phyloP scores from a whole-genome alignment of 2,329 filamentous ascomycete genomes.

The Neospermospora avenae region DNA sequence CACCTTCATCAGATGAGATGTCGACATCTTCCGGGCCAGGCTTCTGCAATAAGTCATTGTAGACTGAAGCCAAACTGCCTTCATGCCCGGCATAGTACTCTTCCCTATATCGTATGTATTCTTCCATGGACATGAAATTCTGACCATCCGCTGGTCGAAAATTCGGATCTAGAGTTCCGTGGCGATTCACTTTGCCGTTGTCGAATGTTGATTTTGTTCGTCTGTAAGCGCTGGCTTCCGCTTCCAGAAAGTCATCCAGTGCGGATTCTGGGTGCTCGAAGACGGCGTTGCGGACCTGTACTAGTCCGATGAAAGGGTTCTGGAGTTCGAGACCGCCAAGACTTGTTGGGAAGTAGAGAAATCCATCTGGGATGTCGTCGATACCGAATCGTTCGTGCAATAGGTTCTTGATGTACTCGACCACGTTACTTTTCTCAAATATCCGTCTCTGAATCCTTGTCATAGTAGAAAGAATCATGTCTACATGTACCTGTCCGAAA shows the following conservation, averaged over 20 bases:
- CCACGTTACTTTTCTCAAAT: constrained; percentile 44
- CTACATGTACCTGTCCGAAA: constrained; percentile 52
- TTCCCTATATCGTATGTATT: constrained; percentile 38
- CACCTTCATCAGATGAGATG: constrained; percentile 7
- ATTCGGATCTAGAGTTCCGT: constrained; percentile 14
- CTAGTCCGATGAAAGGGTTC: constrained; percentile 38
- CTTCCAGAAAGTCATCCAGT: constrained; percentile 31
- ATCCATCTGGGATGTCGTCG: constrained; percentile 37
- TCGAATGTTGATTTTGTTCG: constrained; percentile 36
- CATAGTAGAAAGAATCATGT: constrained; percentile 51
- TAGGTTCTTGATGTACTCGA: constrained; percentile 45
- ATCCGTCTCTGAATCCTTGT: constrained; percentile 49
- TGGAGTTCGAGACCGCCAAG: constrained; percentile 40
- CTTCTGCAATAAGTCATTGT: constrained; percentile 31
- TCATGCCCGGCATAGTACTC: constrained; percentile 30
- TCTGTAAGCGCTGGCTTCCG: constrained; percentile 36
- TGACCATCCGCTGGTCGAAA: constrained; percentile 19
- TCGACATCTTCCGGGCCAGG: constrained; percentile 32
- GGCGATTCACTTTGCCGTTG: constrained; percentile 21
- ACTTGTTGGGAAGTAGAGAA: constrained; percentile 38
- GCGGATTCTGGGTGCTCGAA: constrained; percentile 23
- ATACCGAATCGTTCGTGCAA: constrained; percentile 48
- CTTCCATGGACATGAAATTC: constrained; percentile 40
- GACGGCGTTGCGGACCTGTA: constrained; percentile 25
- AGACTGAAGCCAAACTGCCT: constrained; percentile 26